Evolutionary conservation across 768 basidiomycete genomes (phyloP).

Genomic region (Podaxis carcinomalis): DNA sequence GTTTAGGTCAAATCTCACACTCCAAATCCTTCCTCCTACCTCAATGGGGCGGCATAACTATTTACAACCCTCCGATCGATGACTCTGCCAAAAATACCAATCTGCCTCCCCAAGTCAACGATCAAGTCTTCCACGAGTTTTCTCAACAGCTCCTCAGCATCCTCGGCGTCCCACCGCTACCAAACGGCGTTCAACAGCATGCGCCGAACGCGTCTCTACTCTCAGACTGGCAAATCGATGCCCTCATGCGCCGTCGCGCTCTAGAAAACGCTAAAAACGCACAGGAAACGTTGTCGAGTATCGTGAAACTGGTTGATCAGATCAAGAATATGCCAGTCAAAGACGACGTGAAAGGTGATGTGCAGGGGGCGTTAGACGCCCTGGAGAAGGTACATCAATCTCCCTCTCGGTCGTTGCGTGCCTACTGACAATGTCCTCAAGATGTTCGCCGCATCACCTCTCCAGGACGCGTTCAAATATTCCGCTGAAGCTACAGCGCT

Average conservation of each 20-base stretch:
- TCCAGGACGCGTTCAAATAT: slow-evolving; percentile 44
- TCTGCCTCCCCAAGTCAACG: slow-evolving; percentile 41
- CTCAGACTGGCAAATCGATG: slow-evolving; percentile 79
- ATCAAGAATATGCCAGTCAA: slow-evolving; percentile 93
- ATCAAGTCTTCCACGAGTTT: slow-evolving; percentile 59
- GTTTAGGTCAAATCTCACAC: slow-evolving; percentile 39
- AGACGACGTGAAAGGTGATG: slow-evolving; percentile 66
- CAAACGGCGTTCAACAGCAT: slow-evolving; percentile 35
- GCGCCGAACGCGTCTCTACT: slow-evolving; percentile 25
- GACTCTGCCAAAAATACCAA: slow-evolving; percentile 23
- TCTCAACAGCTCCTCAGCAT: slow-evolving; percentile 69
- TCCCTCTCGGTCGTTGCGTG: neutral
- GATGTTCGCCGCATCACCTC: slow-evolving; percentile 38
- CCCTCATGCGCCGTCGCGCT: slow-evolving; percentile 66
- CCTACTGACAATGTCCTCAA: slow-evolving; percentile 17
- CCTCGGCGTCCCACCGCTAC: slow-evolving; percentile 73
- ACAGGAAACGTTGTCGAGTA: slow-evolving; percentile 76
- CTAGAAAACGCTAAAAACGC: slow-evolving; percentile 64
- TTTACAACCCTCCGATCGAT: slow-evolving; percentile 57
- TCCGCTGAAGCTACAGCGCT: slow-evolving; percentile 61
- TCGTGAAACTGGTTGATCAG: slow-evolving; percentile 77
- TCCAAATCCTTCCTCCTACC: slow-evolving; percentile 82
- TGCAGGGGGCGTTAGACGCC: slow-evolving; percentile 63
- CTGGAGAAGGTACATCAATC: slow-evolving; percentile 60
- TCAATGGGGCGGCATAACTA: slow-evolving; percentile 89